phyloP scores from a whole-genome alignment of 1,284 basidiomycete species.

The Ustilago hordei region DNA sequence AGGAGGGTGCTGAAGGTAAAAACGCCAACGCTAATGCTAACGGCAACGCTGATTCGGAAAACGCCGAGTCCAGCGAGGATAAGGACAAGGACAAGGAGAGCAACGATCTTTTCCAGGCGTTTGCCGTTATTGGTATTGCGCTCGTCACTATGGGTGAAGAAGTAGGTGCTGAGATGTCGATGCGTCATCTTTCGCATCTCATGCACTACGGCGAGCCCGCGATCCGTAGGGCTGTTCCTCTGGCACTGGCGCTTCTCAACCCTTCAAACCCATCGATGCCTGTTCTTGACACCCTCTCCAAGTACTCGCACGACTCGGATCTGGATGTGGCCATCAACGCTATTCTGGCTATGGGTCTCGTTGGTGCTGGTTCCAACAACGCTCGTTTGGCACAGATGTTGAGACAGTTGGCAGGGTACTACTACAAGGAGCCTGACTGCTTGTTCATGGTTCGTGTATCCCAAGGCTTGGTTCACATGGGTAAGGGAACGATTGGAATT shows the following conservation, averaged over 20 bases:
- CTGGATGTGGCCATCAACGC: conserved; percentile 94
- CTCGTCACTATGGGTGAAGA: conserved; percentile 99
- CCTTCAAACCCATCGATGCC: conserved; percentile 96
- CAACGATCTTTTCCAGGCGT: conserved; percentile 89
- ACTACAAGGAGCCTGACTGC: conserved; percentile 96
- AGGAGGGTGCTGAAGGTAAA: conserved; percentile 58
- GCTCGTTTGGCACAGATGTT: conserved; percentile 97
- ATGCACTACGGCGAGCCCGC: conserved; percentile 98
- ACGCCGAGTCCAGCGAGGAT: conserved; percentile 23
- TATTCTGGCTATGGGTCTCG: conserved; percentile 98
- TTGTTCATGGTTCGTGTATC: conserved; percentile 96
- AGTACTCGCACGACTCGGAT: conserved; percentile 99
- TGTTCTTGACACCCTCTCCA: conserved; percentile 97
- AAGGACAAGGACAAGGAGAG: conserved; percentile 72
- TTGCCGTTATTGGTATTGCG: conserved; percentile 93
- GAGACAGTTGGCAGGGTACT: conserved; percentile 93
- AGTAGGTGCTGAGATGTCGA: conserved; percentile 88
- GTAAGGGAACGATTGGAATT: conserved; percentile 97
- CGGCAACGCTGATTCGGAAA: conserved; percentile 34
- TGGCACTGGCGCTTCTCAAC: conserved; percentile 93
- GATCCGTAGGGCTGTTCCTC: conserved; percentile 92
- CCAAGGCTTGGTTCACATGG: conserved; percentile 97
- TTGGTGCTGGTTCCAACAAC: conserved; percentile 98
- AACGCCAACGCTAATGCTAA: conserved; percentile 32
- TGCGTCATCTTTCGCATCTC: conserved; percentile 68